These are phyloP conservation scores for Malassezia furfur DNA, from an alignment of 1,284 basidiomycete genomes.

Conservation along the genomic window DNA sequence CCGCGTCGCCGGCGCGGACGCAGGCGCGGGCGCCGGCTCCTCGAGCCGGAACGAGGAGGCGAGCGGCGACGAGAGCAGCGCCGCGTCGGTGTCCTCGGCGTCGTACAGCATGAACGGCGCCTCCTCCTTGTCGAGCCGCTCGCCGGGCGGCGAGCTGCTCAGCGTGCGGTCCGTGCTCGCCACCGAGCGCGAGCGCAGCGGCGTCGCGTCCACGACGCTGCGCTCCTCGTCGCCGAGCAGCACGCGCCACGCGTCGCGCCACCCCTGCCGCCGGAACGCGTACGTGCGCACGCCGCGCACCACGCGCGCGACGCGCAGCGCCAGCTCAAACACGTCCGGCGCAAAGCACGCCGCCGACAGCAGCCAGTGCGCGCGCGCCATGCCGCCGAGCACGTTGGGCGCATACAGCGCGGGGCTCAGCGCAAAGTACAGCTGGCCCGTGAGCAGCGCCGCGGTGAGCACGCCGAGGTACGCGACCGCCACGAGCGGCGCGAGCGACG, in stretches of 20 bases:
- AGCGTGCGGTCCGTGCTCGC: conserved; percentile 10
- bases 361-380: conserved; percentile 30
- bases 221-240: neutral
- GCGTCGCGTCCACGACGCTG: no score
- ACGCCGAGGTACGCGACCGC: conserved; percentile 29
- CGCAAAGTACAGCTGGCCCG: conserved; percentile 37
- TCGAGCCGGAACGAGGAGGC: neutral
- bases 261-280: neutral
- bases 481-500: conserved; percentile 27
- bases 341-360: conserved; percentile 31
- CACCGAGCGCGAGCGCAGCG: conserved; percentile 1
- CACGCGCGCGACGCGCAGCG: conserved; percentile 1
- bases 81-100: neutral
- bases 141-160: neutral
- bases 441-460: conserved; percentile 25
- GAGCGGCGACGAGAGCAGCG: neutral
- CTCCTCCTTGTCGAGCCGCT: neutral
- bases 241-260: neutral
- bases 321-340: conserved; percentile 23
- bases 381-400: conserved; percentile 28
- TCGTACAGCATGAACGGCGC: conserved; percentile 3
- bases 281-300: conserved; percentile 9
- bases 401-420: conserved; percentile 36
- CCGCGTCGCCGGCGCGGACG: neutral
- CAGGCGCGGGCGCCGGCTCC: neutral